Percentiles rank a stretch among this genome's conserved stretches.
These are phyloP conservation scores for Candida oleophila DNA, from an alignment of 805 yeast species.

Conservation along the genomic window DNA sequence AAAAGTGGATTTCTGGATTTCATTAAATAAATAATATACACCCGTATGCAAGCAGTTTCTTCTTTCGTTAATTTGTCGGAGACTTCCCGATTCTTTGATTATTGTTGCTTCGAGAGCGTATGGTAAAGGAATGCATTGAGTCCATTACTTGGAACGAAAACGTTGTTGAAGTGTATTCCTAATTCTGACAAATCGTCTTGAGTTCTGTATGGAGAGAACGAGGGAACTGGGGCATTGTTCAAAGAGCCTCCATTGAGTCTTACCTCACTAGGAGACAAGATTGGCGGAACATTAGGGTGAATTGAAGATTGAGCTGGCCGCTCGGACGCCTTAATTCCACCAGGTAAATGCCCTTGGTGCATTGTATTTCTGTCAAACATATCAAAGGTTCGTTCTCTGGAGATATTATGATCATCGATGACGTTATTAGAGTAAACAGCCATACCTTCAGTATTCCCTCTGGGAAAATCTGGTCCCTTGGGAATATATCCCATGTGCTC, in stretches of 20 bases:
- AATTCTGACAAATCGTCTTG: not conserved
- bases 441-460: not conserved
- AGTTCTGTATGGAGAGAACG: not conserved
- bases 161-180: not conserved
- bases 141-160: not conserved
- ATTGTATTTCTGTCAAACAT: not conserved
- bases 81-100: too few species aligned
- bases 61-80: not conserved
- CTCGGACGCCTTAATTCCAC: too few species aligned
- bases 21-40: not conserved
- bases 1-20: not conserved
- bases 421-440: not conserved
- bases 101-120: not conserved
- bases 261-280: too few species aligned
- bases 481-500: conserved; percentile 12
- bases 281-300: too few species aligned
- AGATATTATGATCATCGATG: not conserved
- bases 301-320: too few species aligned
- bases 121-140: not conserved
- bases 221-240: not conserved
- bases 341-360: too few species aligned
- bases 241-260: not conserved
- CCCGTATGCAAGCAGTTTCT: not conserved
- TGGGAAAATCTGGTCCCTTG: not conserved
- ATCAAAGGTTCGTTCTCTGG: not conserved